Evolutionary conservation across 164 flowering plant species (phyloP), one percentile per base, ranked within the genome.

Genomic region (Litsea cubeba): DNA sequence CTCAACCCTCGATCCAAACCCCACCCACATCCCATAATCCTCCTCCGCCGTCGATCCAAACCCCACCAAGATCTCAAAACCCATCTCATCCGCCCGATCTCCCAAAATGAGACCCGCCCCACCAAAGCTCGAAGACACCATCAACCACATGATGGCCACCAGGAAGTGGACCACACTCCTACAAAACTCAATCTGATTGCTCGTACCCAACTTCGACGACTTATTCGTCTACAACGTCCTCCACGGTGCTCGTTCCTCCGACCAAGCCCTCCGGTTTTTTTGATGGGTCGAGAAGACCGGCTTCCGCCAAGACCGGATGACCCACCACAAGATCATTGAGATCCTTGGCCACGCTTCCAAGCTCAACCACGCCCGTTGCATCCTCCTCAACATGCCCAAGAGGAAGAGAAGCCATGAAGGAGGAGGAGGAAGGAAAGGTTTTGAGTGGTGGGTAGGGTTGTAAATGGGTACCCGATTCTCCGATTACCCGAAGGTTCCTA

Each of bases 201-300:
- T 95, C 17, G 96, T 90, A 3, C 89, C 97, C 4, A 70, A 82
- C 20, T 95, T 93, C 66, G 92, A 91, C 74, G 81, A 85, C n/a
- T n/a, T n/a, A n/a, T n/a, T n/a, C n/a, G n/a, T n/a, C n/a, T n/a
- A n/a, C n/a, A n/a, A n/a, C n/a, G n/a, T n/a, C n/a, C n/a, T n/a
- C n/a, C n/a, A n/a, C n/a, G n/a, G n/a, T n/a, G n/a, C 67, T 26
- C 26, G 26, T 1, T 26, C 26, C 26, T 60, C 88, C 5, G 97
- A 91, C 23, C 97, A 95, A 25, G 99, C 96, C 25, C 87, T 93
- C 60, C 87, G 87, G 80, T 93, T 95, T 83, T 95, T 90, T 75
- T 75, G 97, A 69, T 95, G 97, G 97, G 91, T 91, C 1, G 95
- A 90, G 79, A 85, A 93, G 76, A 78, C 97, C 1, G 94, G 97